A percentile compares a stretch with the other conserved stretches of the same genome.
Conservation (phyloP, 2,329 filamentous ascomycete species). For the Aspergillus uvarum region DNA sequence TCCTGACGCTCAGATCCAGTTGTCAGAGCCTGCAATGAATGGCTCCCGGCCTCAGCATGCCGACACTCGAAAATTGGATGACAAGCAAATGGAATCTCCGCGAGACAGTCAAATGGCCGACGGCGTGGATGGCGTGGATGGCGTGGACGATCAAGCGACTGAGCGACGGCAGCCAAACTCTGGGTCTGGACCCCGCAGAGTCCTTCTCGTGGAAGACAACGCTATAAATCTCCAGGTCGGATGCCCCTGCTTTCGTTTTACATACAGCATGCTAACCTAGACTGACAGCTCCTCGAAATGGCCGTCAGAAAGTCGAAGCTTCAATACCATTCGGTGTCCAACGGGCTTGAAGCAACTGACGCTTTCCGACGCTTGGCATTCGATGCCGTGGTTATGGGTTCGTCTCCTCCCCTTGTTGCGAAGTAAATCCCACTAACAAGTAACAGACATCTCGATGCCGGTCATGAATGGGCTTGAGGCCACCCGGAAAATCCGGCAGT, state of each 20-base stretch:
- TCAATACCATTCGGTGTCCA: not conserved
- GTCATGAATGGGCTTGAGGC: conserved; percentile 38
- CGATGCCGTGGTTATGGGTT: not conserved
- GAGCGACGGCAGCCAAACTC: not conserved
- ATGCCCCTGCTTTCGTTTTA: not conserved
- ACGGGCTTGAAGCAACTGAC: not conserved
- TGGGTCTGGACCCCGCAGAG: not conserved
- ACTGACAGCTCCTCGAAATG: not conserved
- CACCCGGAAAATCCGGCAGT: conserved; percentile 29
- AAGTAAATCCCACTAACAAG: not conserved
- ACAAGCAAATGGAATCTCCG: not conserved
- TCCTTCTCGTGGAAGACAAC: conserved; percentile 11
- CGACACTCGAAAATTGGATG: not conserved
- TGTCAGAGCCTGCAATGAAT: not conserved
- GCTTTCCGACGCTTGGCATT: not conserved
- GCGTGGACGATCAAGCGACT: not conserved
- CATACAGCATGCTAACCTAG: not conserved
- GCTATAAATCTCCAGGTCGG: conserved; percentile 21
- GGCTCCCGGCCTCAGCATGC: not conserved
- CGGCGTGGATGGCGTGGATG: not conserved
- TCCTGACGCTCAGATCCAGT: not conserved
- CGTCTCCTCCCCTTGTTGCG: not conserved
- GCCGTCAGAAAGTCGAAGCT: not conserved
- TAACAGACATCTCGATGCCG: conserved; percentile 37
- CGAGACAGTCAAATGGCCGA: not conserved